Base-by-base conservation (phyloP, 1,284 basidiomycete genomes). In the Somion occarium region DNA sequence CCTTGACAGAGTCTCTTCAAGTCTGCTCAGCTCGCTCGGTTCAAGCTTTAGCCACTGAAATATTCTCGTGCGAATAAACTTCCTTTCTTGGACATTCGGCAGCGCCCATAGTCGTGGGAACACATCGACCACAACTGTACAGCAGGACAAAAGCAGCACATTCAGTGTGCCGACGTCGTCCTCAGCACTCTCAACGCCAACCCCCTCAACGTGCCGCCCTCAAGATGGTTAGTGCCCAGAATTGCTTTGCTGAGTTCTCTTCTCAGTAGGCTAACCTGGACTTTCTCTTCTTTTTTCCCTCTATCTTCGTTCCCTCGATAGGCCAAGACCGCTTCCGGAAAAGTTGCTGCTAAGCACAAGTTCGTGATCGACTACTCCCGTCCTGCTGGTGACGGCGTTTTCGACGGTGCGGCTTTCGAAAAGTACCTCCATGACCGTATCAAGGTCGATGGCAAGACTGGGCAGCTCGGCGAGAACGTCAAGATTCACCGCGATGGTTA, bases 311-410 rank as follows among this genome's bases (percentile, higher is more conserved):
- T n/a, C n/a, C n/a, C n/a, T n/a, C n/a, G n/a, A n/a, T 76, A 87
- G 83, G 78, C 85, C 69, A 86, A 85, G 70, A 76, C 80, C 66
- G 65, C 84, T 64, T 64, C 85, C 65, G 75, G 80, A 74, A 93
- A 93, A 75, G 19, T 71, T 53, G 73, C 80, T 64, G 69, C 80
- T 53, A 91, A 88, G 75, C 89, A 93, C 81, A 96, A 93, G 75
- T 97, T 94, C 75, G 78, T 88, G 70, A 83, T 98, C 70, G 93
- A 97, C 83, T 96, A 91, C 80, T 91, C 91, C 49, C 91, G 90
- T 66, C 95, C 95, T 56, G 93, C 91, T 51, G 75, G 79, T 58
- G 93, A 96, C 71, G 85, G 85, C 65, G 90, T 96, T 68, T 93
- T 97, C 66, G 93, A 96, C 66, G 87, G 88, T 57, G 90, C 88